Conservation (phyloP, 2,329 filamentous ascomycete genomes). For the Paracorniculantispora psalliotae region DNA sequence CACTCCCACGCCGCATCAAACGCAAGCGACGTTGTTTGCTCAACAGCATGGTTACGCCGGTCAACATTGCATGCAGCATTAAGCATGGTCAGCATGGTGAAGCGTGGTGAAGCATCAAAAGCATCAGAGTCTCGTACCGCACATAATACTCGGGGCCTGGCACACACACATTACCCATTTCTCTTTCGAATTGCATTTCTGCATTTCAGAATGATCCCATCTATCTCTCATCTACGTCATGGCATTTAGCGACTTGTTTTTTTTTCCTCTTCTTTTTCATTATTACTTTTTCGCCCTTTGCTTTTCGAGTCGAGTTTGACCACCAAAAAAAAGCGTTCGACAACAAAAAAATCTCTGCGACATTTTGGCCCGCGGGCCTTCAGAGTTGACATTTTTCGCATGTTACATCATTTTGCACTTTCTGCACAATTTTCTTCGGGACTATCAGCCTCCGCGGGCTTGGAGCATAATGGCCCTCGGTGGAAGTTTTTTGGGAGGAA, state of each 20-base stretch:
- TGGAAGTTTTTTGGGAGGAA: constrained; percentile 16
- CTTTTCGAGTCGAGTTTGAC: constrained; percentile 19
- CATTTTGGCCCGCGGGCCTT: constrained; percentile 31
- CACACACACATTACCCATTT: constrained; percentile 5
- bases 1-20: constrained; percentile 53
- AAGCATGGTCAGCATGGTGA: not conserved
- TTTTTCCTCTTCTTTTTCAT: constrained; percentile 27
- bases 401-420: constrained; percentile 22
- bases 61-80: constrained; percentile 1
- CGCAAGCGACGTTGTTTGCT: constrained; percentile 31
- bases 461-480: constrained; percentile 16
- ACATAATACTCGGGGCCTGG: constrained; percentile 13
- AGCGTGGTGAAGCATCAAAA: not conserved
- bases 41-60: constrained; percentile 36
- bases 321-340: constrained; percentile 30
- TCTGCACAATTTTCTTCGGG: constrained; percentile 15
- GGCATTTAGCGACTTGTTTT: constrained; percentile 43
- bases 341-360: constrained; percentile 32
- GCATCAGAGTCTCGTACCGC: constrained; percentile 5
- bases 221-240: constrained; percentile 33
- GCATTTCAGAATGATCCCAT: constrained; percentile 31
- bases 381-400: constrained; percentile 23
- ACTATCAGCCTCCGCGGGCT: constrained; percentile 11
- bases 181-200: constrained; percentile 16
- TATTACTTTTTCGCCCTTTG: constrained; percentile 21